These are phyloP conservation scores for Zygotorulaspora danielsina DNA, from an alignment of 805 yeast species.

Conservation along the genomic window DNA sequence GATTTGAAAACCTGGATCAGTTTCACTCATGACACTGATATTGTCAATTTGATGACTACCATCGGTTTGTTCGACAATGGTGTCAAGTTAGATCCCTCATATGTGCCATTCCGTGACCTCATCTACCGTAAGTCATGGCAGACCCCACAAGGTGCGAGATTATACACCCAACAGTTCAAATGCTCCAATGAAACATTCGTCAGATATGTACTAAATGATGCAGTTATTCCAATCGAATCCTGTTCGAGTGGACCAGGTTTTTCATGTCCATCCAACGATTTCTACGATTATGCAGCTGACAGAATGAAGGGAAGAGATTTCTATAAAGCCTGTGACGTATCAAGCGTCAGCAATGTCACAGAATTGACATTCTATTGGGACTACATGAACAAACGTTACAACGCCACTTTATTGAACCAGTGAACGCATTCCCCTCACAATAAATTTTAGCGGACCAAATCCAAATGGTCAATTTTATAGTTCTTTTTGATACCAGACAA, in stretches of 20 bases:
- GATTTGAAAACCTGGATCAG: conserved; percentile 57
- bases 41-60: conserved; percentile 58
- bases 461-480: background rate
- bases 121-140: conserved; percentile 47
- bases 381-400: conserved; percentile 9
- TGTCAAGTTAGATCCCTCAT: conserved; percentile 41
- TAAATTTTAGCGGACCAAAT: too few relatives aligned
- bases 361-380: conserved; percentile 26
- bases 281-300: conserved; percentile 31
- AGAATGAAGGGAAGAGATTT: conserved; percentile 34
- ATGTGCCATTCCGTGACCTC: conserved; percentile 42
- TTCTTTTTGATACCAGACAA: too few relatives aligned
- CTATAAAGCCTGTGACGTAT: conserved; percentile 32
- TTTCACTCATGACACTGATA: conserved; percentile 71
- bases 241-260: conserved; percentile 55
- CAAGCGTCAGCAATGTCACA: conserved; percentile 19
- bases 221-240: conserved; percentile 46
- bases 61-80: conserved; percentile 47
- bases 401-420: conserved; percentile 8
- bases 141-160: conserved; percentile 56
- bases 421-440: too few relatives aligned
- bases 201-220: conserved; percentile 49
- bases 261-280: conserved; percentile 41
- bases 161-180: conserved; percentile 46
- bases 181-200: conserved; percentile 43